Evolutionary conservation across 1,284 basidiomycete genomes (phyloP), one percentile per base, ranked within the genome.

Genomic region (Vanrija humicola): DNA sequence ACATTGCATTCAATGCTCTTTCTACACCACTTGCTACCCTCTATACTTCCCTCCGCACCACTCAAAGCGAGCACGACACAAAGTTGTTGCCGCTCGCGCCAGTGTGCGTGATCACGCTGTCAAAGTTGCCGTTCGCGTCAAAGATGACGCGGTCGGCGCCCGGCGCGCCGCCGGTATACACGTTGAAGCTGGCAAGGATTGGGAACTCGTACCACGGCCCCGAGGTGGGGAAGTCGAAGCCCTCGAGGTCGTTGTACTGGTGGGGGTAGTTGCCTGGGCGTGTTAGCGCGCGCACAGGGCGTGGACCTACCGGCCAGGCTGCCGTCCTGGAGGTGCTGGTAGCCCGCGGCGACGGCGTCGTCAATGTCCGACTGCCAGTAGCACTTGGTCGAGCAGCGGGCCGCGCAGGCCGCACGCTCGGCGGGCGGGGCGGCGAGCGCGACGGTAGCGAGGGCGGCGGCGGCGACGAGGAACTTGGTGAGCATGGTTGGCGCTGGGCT

Each of bases 121-220:
- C 38, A 21, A 54, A 49, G 10, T 29, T 25, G 26, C 52, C 52
- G 16, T 28, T 2, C 6, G n/a, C 7, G 42, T 49, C 26, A 21
- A 54, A 54, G 52, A 54, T 54, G 43, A 54, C 52, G 38, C 52
- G 52, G 43, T 54, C 47, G 14, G 52, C 47, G 8, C 52, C 52
- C 5, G 52, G 52, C 34, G 42, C 10, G 21, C 52, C 52, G 14
- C 47, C 52, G 5, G 46, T 48, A 47, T 54, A 54, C 23, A 49
- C 43, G n/a, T 45, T 21, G 47, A 39, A 45, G 3, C 16, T 19
- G 43, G 29, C 19, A 14, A 54, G 25, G 34, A 54, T 54, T 5
- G 52, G 52, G 34, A 45, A 54, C 52, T 54, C 52, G 47, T 54
- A 54, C 43, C 43, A 54, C 5, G 52, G 52, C 1, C 47, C 52